These are phyloP conservation scores for Aspergillus egyptiacus DNA, from an alignment of 495 filamentous ascomycete species.

Conservation along the genomic window DNA sequence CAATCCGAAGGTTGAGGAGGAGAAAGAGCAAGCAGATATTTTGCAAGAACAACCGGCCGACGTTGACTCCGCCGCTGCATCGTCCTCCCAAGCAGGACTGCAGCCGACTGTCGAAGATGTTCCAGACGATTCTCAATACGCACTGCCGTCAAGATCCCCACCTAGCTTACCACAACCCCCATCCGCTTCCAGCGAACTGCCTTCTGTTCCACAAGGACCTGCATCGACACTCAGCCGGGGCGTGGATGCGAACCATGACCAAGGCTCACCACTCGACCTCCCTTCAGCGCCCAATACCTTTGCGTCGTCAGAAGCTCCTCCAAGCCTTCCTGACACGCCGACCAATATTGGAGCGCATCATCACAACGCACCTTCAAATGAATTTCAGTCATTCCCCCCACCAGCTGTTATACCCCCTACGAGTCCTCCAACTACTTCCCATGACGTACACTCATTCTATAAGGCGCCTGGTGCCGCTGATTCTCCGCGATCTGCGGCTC, in stretches of 20 bases:
- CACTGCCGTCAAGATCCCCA: conserved; percentile 44
- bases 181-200: conserved; percentile 25
- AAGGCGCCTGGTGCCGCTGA: conserved; percentile 18
- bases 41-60: background rate
- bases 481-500: conserved; percentile 20
- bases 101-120: conserved; percentile 56
- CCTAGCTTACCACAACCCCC: conserved; percentile 32
- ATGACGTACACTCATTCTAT: conserved; percentile 33
- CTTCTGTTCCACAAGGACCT: conserved; percentile 21
- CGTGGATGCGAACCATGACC: conserved; percentile 18
- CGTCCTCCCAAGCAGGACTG: conserved; percentile 21
- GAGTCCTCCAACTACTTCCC: conserved; percentile 22
- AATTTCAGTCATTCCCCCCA: conserved; percentile 45
- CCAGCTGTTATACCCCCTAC: conserved; percentile 25
- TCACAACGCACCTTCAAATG: conserved; percentile 18
- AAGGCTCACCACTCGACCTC: conserved; percentile 27
- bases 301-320: conserved; percentile 22
- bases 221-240: conserved; percentile 16
- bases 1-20: conserved; percentile 60
- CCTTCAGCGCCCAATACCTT: conserved; percentile 38
- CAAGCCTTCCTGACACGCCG: conserved; percentile 39
- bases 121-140: conserved; percentile 40
- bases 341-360: conserved; percentile 15
- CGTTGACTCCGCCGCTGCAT: background rate
- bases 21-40: conserved; percentile 17